Conservation (phyloP, 2,329 filamentous ascomycete species). For the Sarocladium kiliense region DNA sequence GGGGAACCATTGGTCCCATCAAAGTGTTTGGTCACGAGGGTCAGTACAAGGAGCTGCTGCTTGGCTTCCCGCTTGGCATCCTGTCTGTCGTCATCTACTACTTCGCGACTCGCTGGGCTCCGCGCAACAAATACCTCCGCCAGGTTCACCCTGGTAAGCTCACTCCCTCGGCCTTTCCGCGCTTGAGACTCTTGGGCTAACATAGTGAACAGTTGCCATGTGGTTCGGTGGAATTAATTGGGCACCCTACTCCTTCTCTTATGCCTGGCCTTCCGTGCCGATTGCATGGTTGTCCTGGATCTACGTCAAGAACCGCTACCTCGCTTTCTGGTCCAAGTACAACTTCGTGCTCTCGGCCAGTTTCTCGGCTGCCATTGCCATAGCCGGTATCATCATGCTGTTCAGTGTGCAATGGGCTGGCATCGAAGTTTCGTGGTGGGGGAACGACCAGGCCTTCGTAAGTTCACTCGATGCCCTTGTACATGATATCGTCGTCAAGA, state of each 20-base stretch:
- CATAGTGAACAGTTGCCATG: slow-evolving; percentile 15
- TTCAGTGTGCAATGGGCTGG: slow-evolving; percentile 29
- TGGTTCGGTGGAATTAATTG: slow-evolving; percentile 26
- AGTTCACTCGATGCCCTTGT: background rate
- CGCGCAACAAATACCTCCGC: slow-evolving; percentile 25
- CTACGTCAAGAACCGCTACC: slow-evolving; percentile 18
- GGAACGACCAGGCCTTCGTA: slow-evolving; percentile 25
- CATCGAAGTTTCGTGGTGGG: slow-evolving; percentile 36
- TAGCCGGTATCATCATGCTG: slow-evolving; percentile 37
- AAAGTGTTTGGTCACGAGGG: slow-evolving; percentile 31
- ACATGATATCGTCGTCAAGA: too few species aligned
- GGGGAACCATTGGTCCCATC: slow-evolving; percentile 33
- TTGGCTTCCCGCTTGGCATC: slow-evolving; percentile 30
- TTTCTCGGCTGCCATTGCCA: slow-evolving; percentile 35
- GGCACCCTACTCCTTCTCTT: slow-evolving; percentile 10
- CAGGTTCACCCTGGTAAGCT: slow-evolving; percentile 28
- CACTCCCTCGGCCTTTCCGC: background rate
- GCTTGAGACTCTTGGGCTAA: background rate
- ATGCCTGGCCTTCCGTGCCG: slow-evolving; percentile 16
- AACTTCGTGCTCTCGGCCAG: slow-evolving; percentile 40
- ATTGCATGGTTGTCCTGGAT: slow-evolving; percentile 17
- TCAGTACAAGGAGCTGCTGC: slow-evolving; percentile 28
- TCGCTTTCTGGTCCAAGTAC: slow-evolving; percentile 42
- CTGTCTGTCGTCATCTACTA: slow-evolving; percentile 27
- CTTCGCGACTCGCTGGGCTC: slow-evolving; percentile 24